These are phyloP conservation scores for Annulohypoxylon stygium DNA, from an alignment of 495 filamentous ascomycete genomes.

Conservation along the genomic window DNA sequence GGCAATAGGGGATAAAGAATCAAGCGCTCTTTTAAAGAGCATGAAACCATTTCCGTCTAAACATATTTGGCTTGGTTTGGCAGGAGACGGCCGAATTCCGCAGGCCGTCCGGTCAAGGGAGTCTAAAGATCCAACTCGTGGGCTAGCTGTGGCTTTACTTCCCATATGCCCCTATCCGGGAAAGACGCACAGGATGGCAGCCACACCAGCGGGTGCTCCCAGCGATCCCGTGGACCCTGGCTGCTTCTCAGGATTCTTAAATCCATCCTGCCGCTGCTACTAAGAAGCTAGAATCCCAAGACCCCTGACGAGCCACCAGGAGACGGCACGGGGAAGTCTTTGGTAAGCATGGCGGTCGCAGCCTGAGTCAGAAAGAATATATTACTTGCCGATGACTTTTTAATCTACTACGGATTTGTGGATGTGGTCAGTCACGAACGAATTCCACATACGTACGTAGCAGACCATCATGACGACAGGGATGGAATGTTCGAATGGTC, in stretches of 20 bases:
- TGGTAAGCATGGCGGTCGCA: constrained; percentile 41
- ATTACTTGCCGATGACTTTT: constrained; percentile 43
- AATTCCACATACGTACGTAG: constrained; percentile 43
- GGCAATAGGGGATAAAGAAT: constrained; percentile 35
- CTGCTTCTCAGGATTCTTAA: constrained; percentile 37
- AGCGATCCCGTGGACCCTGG: constrained; percentile 32
- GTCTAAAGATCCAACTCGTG: constrained; percentile 28
- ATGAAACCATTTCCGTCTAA: constrained; percentile 31
- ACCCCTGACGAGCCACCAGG: constrained; percentile 34
- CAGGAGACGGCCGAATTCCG: constrained; percentile 32
- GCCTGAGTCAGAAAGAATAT: constrained; percentile 40
- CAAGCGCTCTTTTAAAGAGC: constrained; percentile 9
- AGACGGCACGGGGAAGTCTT: constrained; percentile 29
- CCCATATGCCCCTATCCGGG: constrained; percentile 42
- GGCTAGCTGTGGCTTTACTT: constrained; percentile 39
- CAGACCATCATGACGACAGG: constrained; percentile 47
- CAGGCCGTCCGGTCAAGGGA: constrained; percentile 31
- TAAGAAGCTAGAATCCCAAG: constrained; percentile 31
- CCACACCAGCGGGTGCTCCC: constrained; percentile 38
- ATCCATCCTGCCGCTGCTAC: constrained; percentile 33
- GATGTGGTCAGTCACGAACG: constrained; percentile 41
- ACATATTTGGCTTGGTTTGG: constrained; percentile 37
- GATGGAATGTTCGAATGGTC: constrained; percentile 42
- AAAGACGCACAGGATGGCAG: constrained; percentile 27
- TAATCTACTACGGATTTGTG: constrained; percentile 43